Evolutionary conservation across 2,329 filamentous ascomycete species (phyloP), one percentile per base, ranked within the genome.

Genomic region (Didymella pinodella): DNA sequence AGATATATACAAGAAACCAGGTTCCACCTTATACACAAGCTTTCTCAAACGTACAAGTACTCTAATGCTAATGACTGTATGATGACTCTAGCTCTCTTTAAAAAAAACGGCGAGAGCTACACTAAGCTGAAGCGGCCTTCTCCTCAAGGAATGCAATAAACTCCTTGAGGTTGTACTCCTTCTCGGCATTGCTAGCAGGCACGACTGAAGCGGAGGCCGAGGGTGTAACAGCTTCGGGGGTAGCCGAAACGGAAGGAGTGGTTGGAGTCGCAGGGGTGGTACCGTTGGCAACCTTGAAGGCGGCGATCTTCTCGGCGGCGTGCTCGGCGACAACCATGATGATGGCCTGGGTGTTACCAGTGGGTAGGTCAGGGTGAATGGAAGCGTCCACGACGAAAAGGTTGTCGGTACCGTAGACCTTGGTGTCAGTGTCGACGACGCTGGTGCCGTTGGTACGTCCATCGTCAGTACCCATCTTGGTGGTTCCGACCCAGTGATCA

Each of bases 271-370:
- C 76, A 82, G 4, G 71, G 66, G 71, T 82, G 81, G 56, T 61
- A 66, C 7, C 34, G 0, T 59, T 48, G 10, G 38, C 51, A 3
- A 61, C 55, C 11, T 59, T 61, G 29, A 83, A 65, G 12, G 79
- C 80, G n/a, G 85, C 66, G 60, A 85, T 84, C 64, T 77, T 82
- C 65, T 80, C 79, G 3, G 82, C 82, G 7, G 87, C 87, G 43
- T 83, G 82, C 79, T 90, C 88, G n/a, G 87, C 84, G 22, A 83
- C 86, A 36, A 87, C 81, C 71, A 90, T 86, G 65, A 90, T 85
- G 38, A 86, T 83, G 1, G 86, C 84, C 47, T 86, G 85, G 1
- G 89, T 89, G 76, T 92, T 92, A 18, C 87, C 86, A 0, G 87
- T 87, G 2, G 87, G 82, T 65, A 90, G 85, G 62, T 89, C 88